Percentiles rank a stretch among this genome's conserved stretches.
Conservation (phyloP, 2,329 filamentous ascomycete genomes). For the Coniochaeta sp. region DNA sequence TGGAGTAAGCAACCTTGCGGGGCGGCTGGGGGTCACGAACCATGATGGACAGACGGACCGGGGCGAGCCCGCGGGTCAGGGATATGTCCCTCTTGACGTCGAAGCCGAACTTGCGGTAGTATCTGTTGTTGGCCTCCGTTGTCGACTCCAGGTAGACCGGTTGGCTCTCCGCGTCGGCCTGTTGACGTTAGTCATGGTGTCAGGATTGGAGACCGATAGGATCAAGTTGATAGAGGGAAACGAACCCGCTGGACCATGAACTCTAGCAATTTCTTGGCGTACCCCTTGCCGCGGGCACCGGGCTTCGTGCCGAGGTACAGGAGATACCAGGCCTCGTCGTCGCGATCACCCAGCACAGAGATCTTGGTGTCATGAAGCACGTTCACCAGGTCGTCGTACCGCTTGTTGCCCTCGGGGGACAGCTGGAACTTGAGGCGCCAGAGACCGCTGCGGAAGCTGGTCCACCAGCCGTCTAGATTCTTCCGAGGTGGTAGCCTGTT, state of each 20-base stretch:
- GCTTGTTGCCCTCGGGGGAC: constrained; percentile 60
- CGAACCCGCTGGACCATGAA: constrained; percentile 57
- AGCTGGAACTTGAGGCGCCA: constrained; percentile 73
- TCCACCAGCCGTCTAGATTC: constrained; percentile 66
- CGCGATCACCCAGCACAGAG: constrained; percentile 58
- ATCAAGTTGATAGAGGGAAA: constrained; percentile 7
- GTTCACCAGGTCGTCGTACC: constrained; percentile 70
- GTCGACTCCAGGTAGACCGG: constrained; percentile 76
- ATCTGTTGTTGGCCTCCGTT: constrained; percentile 56
- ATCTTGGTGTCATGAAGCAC: constrained; percentile 66
- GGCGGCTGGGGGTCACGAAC: constrained; percentile 57
- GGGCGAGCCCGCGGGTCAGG: constrained; percentile 47
- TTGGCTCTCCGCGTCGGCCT: constrained; percentile 61
- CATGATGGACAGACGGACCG: constrained; percentile 71
- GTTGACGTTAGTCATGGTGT: background rate
- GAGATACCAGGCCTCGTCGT: constrained; percentile 69
- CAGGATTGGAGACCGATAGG: background rate
- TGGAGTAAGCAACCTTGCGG: constrained; percentile 3
- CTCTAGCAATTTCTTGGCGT: constrained; percentile 62
- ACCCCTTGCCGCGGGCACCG: constrained; percentile 62
- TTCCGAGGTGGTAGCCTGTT: constrained; percentile 67
- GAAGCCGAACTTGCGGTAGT: constrained; percentile 73
- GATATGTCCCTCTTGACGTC: constrained; percentile 54
- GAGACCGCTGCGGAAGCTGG: constrained; percentile 65
- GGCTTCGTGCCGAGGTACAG: constrained; percentile 76